Conservation (phyloP, 306 rosid genomes). For the Gastrolobium villosum region DNA sequence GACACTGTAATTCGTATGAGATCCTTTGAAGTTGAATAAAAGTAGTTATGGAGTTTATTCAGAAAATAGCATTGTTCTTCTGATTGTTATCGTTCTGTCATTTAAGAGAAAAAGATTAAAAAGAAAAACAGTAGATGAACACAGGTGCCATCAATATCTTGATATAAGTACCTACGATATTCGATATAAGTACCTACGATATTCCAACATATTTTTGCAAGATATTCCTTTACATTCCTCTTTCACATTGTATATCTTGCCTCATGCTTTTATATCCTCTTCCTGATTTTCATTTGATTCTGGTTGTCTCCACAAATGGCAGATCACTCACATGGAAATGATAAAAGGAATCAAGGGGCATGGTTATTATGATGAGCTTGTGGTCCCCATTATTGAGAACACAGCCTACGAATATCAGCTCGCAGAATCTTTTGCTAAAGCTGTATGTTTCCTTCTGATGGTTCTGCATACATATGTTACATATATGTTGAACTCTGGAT, state of each 20-base stretch:
- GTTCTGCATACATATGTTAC: constrained; percentile 29
- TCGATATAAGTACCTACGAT: too few relatives aligned
- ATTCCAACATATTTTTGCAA: too few relatives aligned
- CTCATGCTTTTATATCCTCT: constrained; percentile 27
- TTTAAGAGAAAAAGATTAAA: too few relatives aligned
- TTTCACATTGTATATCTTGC: constrained; percentile 39
- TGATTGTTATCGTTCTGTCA: too few relatives aligned
- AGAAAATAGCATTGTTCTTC: too few relatives aligned
- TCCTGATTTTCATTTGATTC: constrained; percentile 39
- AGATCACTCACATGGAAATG: constrained; percentile 99
- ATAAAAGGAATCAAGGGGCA: constrained; percentile 98
- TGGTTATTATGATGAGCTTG: constrained; percentile 97
- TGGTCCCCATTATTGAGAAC: constrained; percentile 94
- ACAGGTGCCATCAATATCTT: too few relatives aligned
- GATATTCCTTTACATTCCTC: neutral
- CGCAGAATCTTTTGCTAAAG: constrained; percentile 91
- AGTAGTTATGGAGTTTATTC: too few relatives aligned
- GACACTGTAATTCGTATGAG: too few relatives aligned
- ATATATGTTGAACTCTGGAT: constrained; percentile 13
- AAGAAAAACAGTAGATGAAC: too few relatives aligned
- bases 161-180: too few relatives aligned
- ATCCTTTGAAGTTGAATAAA: too few relatives aligned
- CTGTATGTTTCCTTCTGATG: constrained; percentile 66
- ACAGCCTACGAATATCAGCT: constrained; percentile 91
- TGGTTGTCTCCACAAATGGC: constrained; percentile 53